Evolutionary conservation across 2,329 filamentous ascomycete genomes (phyloP), one percentile per base, ranked within the genome.

Genomic region (Cladorrhinum sp.): DNA sequence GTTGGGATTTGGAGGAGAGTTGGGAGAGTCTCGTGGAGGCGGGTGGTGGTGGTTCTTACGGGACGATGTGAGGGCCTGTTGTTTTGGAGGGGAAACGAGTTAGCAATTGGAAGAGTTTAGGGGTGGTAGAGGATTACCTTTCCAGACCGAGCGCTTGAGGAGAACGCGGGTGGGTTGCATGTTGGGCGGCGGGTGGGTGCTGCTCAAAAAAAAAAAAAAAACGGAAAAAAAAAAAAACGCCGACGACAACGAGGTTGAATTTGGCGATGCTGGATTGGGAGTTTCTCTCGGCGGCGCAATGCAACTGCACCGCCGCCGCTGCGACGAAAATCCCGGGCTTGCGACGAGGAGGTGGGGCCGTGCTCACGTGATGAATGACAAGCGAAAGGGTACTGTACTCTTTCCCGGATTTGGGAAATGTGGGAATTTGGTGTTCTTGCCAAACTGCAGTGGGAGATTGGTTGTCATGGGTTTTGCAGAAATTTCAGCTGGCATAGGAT

Each of bases 111-210:
- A 42, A n/a, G 6, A 50, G 14, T 36, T 36, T 10, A 36, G 49
- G 49, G 10, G 16, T 26, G 2, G 3, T 26, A 20, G 52, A 2
- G 18, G 8, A 18, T 67, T 76, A 92, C 91, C 91, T 83, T 96
- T 96, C 91, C 91, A 96, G 71, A 93, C 87, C 55, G 91, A 95
- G 69, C 91, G 88, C 77, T 86, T 87, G 39, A 90, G 73, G 18
- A 91, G 82, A 70, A 79, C 80, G 71, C 86, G 80, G 68, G 89
- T 91, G 65, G 87, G 82, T 73, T 87, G 82, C 89, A 92, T 92
- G 30, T 58, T 69, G 70, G 64, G 57, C 59, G 57, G 46, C 58
- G 50, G 26, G 55, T 46, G n/a, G 42, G 42, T 42, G 36, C 36
- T 42, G 36, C 36, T 42, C 36, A 42, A n/a, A 42, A n/a, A n/a